phyloP scores from a whole-genome alignment of 371 early-diverging fungal species.

The Mucor racemosus region DNA sequence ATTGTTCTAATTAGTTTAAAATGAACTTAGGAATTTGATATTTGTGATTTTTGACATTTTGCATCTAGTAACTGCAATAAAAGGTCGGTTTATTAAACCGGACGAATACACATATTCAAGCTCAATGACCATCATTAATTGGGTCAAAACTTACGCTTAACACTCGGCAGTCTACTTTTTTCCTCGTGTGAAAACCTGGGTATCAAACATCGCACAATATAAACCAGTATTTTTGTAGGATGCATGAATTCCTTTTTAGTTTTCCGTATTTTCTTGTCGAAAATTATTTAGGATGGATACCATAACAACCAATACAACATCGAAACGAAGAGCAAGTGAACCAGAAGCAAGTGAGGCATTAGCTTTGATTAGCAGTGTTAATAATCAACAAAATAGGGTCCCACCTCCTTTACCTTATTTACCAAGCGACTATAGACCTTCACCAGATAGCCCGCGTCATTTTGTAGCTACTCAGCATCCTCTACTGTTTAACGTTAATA shows the following conservation, averaged over 20 bases:
- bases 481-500: background rate
- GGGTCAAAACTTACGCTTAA: too few relatives aligned
- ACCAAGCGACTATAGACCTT: slow-evolving; percentile 46
- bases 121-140: too few relatives aligned
- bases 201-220: background rate
- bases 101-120: too few relatives aligned
- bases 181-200: background rate
- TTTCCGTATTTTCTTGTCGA: background rate
- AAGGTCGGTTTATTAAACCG: too few relatives aligned
- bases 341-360: slow-evolving; percentile 40
- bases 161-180: too few relatives aligned
- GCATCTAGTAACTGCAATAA: too few relatives aligned
- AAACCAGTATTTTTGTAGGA: background rate
- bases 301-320: background rate
- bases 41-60: too few relatives aligned
- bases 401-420: slow-evolving; percentile 56
- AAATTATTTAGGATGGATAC: background rate
- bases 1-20: too few relatives aligned
- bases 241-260: background rate
- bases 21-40: too few relatives aligned
- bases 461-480: slow-evolving; percentile 16
- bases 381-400: slow-evolving; percentile 26
- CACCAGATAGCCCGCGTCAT: slow-evolving; percentile 46
- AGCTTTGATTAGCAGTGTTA: slow-evolving; percentile 29
- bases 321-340: slow-evolving; percentile 38